Percentiles rank a stretch among this genome's conserved stretches.
phyloP scores from a whole-genome alignment of 2,329 filamentous ascomycete genomes.

The Lasiodiplodia hormozganensis region DNA sequence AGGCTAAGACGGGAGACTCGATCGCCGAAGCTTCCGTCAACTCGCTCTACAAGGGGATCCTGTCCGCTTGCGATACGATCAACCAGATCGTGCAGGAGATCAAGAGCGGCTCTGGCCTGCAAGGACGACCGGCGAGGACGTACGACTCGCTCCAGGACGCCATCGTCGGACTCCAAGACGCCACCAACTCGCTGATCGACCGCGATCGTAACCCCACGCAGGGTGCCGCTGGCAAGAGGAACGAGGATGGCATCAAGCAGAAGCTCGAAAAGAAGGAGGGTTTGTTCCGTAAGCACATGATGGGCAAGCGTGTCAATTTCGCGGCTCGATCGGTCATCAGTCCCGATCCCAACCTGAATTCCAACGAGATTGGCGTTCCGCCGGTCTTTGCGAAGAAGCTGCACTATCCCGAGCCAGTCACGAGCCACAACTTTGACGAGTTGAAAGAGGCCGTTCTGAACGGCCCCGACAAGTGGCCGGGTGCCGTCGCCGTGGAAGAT shows the following conservation, averaged over 20 bases:
- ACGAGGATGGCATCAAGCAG: constrained; percentile 96
- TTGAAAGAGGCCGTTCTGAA: constrained; percentile 97
- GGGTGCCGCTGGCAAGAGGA: constrained; percentile 76
- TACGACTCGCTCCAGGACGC: constrained; percentile 81
- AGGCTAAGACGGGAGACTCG: constrained; percentile 80
- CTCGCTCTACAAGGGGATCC: constrained; percentile 81
- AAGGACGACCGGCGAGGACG: constrained; percentile 59
- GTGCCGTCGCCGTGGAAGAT: constrained; percentile 92
- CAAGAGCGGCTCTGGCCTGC: constrained; percentile 52
- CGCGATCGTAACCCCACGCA: constrained; percentile 83
- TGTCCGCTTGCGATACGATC: constrained; percentile 76
- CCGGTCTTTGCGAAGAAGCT: constrained; percentile 97
- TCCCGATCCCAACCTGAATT: constrained; percentile 97
- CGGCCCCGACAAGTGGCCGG: constrained; percentile 90
- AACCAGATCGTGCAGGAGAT: constrained; percentile 77
- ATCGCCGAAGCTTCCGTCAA: constrained; percentile 92
- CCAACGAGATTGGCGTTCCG: constrained; percentile 97
- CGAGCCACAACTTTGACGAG: constrained; percentile 94
- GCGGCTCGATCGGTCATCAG: constrained; percentile 97
- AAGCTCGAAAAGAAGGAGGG: constrained; percentile 98
- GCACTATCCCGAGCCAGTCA: constrained; percentile 96
- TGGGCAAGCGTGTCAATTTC: constrained; percentile 99
- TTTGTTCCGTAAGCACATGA: constrained; percentile 99
- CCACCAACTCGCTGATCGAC: constrained; percentile 92
- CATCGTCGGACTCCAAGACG: constrained; percentile 84